These are phyloP conservation scores for Metarhizium sp. DNA, from an alignment of 2,329 filamentous ascomycete species.

Conservation along the genomic window DNA sequence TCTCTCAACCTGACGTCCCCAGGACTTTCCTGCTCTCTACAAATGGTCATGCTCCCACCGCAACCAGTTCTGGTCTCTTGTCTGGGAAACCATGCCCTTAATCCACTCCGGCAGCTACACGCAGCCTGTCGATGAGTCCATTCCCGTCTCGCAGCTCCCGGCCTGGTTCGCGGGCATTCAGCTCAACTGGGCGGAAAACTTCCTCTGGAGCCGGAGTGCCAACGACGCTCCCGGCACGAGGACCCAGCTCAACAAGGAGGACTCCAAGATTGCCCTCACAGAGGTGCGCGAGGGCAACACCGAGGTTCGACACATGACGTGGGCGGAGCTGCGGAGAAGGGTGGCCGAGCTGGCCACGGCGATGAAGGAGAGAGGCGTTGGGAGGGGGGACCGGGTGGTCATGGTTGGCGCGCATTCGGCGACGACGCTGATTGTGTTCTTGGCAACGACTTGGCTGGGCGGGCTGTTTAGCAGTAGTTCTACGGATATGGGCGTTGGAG, in stretches of 20 bases:
- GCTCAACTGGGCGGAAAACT: slow-evolving; percentile 74
- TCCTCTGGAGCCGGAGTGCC: slow-evolving; percentile 50
- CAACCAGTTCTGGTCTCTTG: slow-evolving; percentile 53
- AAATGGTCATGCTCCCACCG: slow-evolving; percentile 56
- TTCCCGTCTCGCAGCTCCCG: slow-evolving; percentile 62
- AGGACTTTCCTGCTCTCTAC: slow-evolving; percentile 64
- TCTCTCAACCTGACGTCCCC: background rate
- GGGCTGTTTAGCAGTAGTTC: slow-evolving; percentile 67
- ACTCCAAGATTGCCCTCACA: slow-evolving; percentile 59
- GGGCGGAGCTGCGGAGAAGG: slow-evolving; percentile 52
- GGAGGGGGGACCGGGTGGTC: slow-evolving; percentile 64
- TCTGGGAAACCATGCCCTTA: slow-evolving; percentile 50
- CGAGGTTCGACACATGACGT: slow-evolving; percentile 50
- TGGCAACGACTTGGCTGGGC: slow-evolving; percentile 61
- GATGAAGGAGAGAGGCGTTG: slow-evolving; percentile 55
- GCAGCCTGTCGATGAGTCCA: slow-evolving; percentile 57
- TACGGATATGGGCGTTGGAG: slow-evolving; percentile 76
- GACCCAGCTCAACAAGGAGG: slow-evolving; percentile 56
- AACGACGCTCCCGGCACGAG: slow-evolving; percentile 32
- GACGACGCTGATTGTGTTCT: slow-evolving; percentile 62
- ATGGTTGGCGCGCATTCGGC: slow-evolving; percentile 67
- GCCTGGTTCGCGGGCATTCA: slow-evolving; percentile 67
- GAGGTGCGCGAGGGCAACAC: slow-evolving; percentile 61
- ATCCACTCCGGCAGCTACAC: slow-evolving; percentile 54
- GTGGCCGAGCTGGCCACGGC: slow-evolving; percentile 55